These are phyloP conservation scores for Moniliella sp. DNA, from an alignment of 1,284 basidiomycete genomes.

Conservation along the genomic window DNA sequence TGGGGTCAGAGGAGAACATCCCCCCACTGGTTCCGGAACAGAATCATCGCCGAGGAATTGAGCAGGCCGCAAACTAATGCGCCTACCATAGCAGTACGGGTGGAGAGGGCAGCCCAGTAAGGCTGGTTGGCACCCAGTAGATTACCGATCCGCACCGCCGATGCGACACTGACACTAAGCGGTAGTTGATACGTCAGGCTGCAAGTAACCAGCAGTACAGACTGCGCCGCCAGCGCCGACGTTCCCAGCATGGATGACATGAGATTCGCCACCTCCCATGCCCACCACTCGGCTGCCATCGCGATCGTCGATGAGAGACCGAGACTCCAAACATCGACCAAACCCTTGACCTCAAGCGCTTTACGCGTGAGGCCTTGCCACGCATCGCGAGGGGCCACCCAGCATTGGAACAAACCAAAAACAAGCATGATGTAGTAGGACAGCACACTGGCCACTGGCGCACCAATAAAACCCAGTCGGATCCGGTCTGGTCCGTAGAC, in stretches of 20 bases:
- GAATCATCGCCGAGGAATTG: constrained; percentile 48
- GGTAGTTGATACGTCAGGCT: constrained; percentile 65
- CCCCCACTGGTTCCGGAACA: constrained; percentile 54
- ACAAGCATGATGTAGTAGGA: constrained; percentile 61
- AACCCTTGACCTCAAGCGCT: no score
- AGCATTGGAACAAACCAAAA: constrained; percentile 19
- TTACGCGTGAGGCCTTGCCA: constrained; percentile 55
- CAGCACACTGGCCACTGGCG: constrained; percentile 67
- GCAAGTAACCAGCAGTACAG: constrained; percentile 49
- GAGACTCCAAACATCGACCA: constrained; percentile 11
- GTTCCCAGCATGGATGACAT: constrained; percentile 30
- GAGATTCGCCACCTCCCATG: constrained; percentile 54
- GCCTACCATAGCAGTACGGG: constrained; percentile 15
- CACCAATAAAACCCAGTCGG: constrained; percentile 70
- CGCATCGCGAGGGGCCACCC: constrained; percentile 51
- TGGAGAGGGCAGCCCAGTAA: constrained; percentile 38
- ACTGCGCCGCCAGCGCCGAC: constrained; percentile 42
- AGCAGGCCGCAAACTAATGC: no score
- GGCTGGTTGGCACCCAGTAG: no score
- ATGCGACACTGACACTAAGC: constrained; percentile 52
- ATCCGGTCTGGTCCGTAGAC: constrained; percentile 37
- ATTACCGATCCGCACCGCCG: no score
- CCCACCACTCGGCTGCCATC: constrained; percentile 67
- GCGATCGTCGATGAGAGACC: constrained; percentile 40
- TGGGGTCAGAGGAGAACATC: constrained; percentile 62